Conservation (phyloP, 2,329 filamentous ascomycete genomes). For the Colletotrichum siamense region DNA sequence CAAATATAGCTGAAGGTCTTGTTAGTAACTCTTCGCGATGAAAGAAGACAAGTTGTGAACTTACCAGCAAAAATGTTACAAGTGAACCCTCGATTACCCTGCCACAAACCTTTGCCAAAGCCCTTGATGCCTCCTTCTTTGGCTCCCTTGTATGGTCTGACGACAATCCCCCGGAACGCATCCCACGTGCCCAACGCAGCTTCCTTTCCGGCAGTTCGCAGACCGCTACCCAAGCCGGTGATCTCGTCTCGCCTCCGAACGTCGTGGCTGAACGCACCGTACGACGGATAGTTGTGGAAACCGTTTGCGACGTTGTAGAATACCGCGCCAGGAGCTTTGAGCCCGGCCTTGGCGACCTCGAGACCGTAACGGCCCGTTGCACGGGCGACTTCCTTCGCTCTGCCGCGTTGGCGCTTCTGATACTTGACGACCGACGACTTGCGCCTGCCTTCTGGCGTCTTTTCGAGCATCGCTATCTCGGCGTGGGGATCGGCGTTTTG, state of each 20-base stretch:
- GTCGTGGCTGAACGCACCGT: slow-evolving; percentile 67
- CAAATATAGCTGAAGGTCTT: slow-evolving; percentile 42
- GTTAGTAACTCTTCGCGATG: neutral
- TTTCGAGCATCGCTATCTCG: neutral
- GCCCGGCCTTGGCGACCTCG: slow-evolving; percentile 64
- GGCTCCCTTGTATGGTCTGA: slow-evolving; percentile 67
- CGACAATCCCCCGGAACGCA: slow-evolving; percentile 70
- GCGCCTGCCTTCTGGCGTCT: neutral
- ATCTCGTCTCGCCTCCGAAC: slow-evolving; percentile 70
- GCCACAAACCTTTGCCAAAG: slow-evolving; percentile 62
- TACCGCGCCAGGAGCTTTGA: slow-evolving; percentile 72
- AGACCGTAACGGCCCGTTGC: slow-evolving; percentile 60
- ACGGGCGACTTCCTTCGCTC: slow-evolving; percentile 30
- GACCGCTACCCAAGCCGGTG: slow-evolving; percentile 64
- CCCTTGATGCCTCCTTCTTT: slow-evolving; percentile 67
- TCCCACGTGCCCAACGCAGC: slow-evolving; percentile 71
- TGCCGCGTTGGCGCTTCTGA: neutral
- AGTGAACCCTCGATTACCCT: slow-evolving; percentile 46
- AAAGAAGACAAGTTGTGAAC: neutral
- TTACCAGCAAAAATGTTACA: slow-evolving; percentile 47
- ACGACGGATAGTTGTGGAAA: slow-evolving; percentile 74
- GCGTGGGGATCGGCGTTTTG: slow-evolving; percentile 56
- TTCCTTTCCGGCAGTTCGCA: slow-evolving; percentile 70
- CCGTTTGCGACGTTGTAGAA: slow-evolving; percentile 73
- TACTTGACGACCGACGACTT: neutral